Evolutionary conservation across 2,329 filamentous ascomycete species (phyloP).

Genomic region (Alternaria panax): DNA sequence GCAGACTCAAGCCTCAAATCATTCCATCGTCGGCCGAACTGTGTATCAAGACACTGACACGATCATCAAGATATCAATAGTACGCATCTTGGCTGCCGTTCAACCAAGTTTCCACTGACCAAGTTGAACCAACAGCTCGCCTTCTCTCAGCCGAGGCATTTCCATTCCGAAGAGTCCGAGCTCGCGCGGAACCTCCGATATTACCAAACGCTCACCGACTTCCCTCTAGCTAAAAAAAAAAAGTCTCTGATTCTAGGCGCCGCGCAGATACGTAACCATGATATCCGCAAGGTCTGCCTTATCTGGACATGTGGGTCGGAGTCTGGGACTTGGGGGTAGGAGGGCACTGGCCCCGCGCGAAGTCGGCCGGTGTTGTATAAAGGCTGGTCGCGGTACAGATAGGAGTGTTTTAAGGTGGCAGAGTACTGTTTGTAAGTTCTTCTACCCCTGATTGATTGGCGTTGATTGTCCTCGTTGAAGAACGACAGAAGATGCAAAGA

Average conservation of each 20-base stretch:
- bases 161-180: constrained; percentile 20
- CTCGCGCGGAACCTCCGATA: constrained; percentile 17
- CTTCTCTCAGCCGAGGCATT: constrained; percentile 23
- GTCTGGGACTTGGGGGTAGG: background rate
- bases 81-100: constrained; percentile 4
- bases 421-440: constrained; percentile 29
- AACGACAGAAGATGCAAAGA: background rate
- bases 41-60: background rate
- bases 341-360: constrained; percentile 22
- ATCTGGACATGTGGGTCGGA: constrained; percentile 38
- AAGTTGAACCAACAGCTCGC: constrained; percentile 17
- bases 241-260: constrained; percentile 23
- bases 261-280: constrained; percentile 22
- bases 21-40: constrained; percentile 6
- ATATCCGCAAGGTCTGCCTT: constrained; percentile 35
- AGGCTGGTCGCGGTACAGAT: constrained; percentile 14
- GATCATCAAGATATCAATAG: background rate
- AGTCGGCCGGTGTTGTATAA: constrained; percentile 33
- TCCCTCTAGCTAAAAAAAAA: constrained; percentile 1
- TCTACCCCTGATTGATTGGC: background rate
- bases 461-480: background rate
- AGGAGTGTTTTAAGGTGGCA: constrained; percentile 16
- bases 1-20: background rate
- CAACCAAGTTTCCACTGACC: constrained; percentile 1
- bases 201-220: constrained; percentile 25